Conservation (phyloP, 2,329 filamentous ascomycete genomes). For the Fusarium sp. region DNA sequence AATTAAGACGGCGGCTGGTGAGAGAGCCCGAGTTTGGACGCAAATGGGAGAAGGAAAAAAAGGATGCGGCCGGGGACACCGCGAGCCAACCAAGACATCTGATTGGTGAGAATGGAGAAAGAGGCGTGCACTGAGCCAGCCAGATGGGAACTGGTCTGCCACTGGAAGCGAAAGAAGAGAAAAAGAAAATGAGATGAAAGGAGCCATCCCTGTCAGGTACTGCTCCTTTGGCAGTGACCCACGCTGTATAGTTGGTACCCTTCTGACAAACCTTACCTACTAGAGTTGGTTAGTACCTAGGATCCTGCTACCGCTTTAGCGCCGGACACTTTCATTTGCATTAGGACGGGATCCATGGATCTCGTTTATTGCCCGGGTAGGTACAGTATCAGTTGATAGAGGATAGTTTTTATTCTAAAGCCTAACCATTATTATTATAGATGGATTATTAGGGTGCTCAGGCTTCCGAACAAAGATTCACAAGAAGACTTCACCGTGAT, state of each 20-base stretch:
- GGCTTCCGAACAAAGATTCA: neutral
- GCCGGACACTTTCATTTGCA: constrained; percentile 34
- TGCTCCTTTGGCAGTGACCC: constrained; percentile 7
- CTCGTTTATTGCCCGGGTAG: constrained; percentile 19
- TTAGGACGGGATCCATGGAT: constrained; percentile 16
- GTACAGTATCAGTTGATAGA: constrained; percentile 2
- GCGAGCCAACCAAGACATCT: constrained; percentile 16
- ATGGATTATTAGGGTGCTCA: neutral
- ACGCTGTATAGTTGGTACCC: constrained; percentile 18
- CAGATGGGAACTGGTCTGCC: constrained; percentile 30
- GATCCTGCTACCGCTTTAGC: constrained; percentile 29
- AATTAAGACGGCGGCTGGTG: constrained; percentile 2
- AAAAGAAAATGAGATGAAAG: constrained; percentile 39
- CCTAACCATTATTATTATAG: neutral
- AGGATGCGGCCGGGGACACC: constrained; percentile 42
- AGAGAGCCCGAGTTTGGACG: neutral
- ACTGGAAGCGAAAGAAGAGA: constrained; percentile 35
- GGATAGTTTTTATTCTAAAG: constrained; percentile 2
- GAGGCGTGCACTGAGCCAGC: constrained; percentile 33
- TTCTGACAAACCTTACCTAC: constrained; percentile 18
- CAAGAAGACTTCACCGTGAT: neutral
- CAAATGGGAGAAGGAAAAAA: constrained; percentile 11
- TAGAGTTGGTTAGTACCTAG: constrained; percentile 29
- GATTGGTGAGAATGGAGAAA: constrained; percentile 33
- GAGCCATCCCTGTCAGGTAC: constrained; percentile 31